phyloP scores from a whole-genome alignment of 2,329 filamentous ascomycete genomes.

The Dichotomopilus funicola region DNA sequence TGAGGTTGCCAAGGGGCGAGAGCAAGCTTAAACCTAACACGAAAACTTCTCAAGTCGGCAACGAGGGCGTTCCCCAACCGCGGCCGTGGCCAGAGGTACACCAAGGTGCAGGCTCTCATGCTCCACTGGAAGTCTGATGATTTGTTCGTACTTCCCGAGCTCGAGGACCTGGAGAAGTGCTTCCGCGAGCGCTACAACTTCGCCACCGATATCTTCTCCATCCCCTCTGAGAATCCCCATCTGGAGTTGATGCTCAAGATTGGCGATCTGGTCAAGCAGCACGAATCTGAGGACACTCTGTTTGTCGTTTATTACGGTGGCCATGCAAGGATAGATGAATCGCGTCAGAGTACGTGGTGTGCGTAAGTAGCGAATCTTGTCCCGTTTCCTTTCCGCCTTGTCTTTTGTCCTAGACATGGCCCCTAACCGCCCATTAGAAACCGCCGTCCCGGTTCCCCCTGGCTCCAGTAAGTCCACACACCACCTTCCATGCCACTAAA shows the following conservation, averaged over 20 bases:
- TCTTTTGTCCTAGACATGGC: background rate
- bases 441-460: constrained; percentile 45
- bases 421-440: constrained; percentile 31
- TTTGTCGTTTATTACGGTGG: constrained; percentile 55
- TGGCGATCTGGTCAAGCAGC: constrained; percentile 50
- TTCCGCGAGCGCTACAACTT: constrained; percentile 50
- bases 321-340: constrained; percentile 53
- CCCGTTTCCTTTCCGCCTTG: constrained; percentile 9
- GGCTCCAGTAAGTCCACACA: constrained; percentile 37
- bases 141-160: constrained; percentile 51
- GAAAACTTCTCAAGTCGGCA: constrained; percentile 39
- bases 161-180: constrained; percentile 50
- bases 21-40: constrained; percentile 3
- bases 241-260: constrained; percentile 52
- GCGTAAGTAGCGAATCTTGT: constrained; percentile 37
- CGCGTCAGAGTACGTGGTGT: constrained; percentile 55
- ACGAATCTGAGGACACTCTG: constrained; percentile 49
- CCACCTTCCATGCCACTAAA: constrained; percentile 20
- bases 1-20: background rate
- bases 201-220: constrained; percentile 51
- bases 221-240: constrained; percentile 52
- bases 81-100: constrained; percentile 47
- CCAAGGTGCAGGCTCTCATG: constrained; percentile 47
- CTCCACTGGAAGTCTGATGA: constrained; percentile 54
- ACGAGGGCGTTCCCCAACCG: constrained; percentile 51